Base-by-base conservation (phyloP, 2,329 filamentous ascomycete species). In the Chrysoporthe puriensis region DNA sequence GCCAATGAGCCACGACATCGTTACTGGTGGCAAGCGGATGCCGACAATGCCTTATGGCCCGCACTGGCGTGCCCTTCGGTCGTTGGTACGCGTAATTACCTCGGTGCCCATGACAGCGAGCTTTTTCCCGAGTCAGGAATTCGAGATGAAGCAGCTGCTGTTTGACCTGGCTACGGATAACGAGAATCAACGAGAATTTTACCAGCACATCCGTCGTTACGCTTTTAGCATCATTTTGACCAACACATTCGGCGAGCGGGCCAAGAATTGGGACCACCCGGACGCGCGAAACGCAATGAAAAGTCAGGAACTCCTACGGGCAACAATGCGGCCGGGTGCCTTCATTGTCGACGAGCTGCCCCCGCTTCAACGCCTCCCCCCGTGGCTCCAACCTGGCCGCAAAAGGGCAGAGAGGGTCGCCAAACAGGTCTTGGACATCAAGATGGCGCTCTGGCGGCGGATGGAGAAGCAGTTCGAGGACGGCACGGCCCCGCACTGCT, bases 111-210 rank as follows among this genome's bases (percentile, higher is more conserved):
- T 76, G 64, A 78, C 78, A 8, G 73, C 73, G 5, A 77, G 74
- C 3, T 83, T 82, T 66, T 74, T 77, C 50, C 80, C 82, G 4
- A 78, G 75, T 62, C 82, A 83, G 70, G 79, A 82, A 64, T 82
- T 78, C 69, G 82, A 84, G 72, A 73, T 76, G 0, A 82, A 80
- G 72, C 79, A 83, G 71, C 70, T 84, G 48, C 70, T 83, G 4
- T 76, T 75, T 66, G 80, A 83, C 65, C 68, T 84, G 0, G 67
- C 77, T 16, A 74, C 71, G 2, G 73, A 79, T 21, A 79, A 78
- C 61, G 74, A 70, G 0, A 72, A 74, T 36, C 69, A 76, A 14
- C 42, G 36, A 6, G 62, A 73, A 13, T 77, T 77, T 58, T 72
- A 74, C 64, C 54, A 69, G 69, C 75, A 77, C 64, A 66, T 77